Percentiles rank a stretch among this genome's conserved stretches.
Evolutionary conservation across 176 grass and related monocot genomes (phyloP).

Genomic region (Chrysopogon serrulatus): DNA sequence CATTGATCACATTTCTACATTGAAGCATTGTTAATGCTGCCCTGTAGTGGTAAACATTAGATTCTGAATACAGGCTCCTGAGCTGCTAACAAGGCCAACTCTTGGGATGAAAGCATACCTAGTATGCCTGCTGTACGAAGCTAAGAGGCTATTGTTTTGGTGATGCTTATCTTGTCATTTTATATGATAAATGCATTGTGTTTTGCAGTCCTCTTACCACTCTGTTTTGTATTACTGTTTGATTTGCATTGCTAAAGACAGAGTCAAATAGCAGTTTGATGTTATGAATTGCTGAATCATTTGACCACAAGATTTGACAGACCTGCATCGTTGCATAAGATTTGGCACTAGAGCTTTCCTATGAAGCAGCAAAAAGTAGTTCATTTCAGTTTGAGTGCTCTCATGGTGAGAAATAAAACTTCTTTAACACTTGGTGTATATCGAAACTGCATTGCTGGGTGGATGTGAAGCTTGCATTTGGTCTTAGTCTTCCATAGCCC

Average conservation of each 20-base stretch:
- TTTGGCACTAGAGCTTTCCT: not conserved
- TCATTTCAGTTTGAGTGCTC: not conserved
- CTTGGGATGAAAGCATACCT: slow-evolving; percentile 1
- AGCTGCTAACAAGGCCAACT: not conserved
- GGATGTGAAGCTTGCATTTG: too few species aligned
- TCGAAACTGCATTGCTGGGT: not conserved
- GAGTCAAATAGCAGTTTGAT: not conserved
- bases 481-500: too few species aligned
- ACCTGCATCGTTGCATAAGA: not conserved
- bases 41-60: slow-evolving; percentile 19
- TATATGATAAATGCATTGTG: not conserved
- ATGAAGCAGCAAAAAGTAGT: not conserved
- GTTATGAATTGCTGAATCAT: slow-evolving; percentile 8
- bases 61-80: slow-evolving; percentile 7
- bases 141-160: not conserved
- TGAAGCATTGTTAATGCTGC: not conserved
- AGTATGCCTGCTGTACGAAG: not conserved
- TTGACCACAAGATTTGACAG: not conserved
- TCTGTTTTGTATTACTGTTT: not conserved
- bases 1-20: slow-evolving; percentile 5
- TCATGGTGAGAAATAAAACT: not conserved
- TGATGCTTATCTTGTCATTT: not conserved
- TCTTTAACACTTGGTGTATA: not conserved
- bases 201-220: not conserved
- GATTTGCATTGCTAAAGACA: not conserved